Conservation (phyloP, 768 basidiomycete genomes). For the Phylloporus arenicola region DNA sequence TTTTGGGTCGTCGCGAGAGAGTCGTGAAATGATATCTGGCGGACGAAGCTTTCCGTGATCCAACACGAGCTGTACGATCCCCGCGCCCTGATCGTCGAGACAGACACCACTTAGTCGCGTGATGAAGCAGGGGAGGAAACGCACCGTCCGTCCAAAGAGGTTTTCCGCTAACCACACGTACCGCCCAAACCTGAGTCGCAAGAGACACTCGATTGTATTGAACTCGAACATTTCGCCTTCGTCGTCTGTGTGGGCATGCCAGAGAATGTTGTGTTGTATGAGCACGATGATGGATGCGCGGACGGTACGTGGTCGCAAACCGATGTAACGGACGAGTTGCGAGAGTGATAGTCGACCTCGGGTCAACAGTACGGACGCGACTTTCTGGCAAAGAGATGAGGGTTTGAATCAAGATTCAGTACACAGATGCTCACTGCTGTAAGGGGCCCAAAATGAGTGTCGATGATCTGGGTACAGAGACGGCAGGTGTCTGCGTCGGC, state of each 20-base stretch:
- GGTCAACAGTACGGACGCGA: slow-evolving; percentile 68
- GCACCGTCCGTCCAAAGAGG: slow-evolving; percentile 64
- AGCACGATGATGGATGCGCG: slow-evolving; percentile 71
- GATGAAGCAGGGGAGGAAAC: slow-evolving; percentile 21
- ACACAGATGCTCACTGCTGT: slow-evolving; percentile 47
- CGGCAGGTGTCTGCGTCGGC: slow-evolving; percentile 58
- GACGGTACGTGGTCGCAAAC: slow-evolving; percentile 59
- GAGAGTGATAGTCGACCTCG: slow-evolving; percentile 74
- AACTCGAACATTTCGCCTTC: slow-evolving; percentile 76
- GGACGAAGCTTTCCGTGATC: slow-evolving; percentile 83
- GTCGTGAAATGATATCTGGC: slow-evolving; percentile 56
- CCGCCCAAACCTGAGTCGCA: slow-evolving; percentile 76
- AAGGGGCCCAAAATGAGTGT: slow-evolving; percentile 60
- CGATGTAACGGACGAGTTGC: slow-evolving; percentile 65
- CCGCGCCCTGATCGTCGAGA: slow-evolving; percentile 48
- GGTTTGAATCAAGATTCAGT: neutral
- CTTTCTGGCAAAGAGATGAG: slow-evolving; percentile 43
- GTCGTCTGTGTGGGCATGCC: slow-evolving; percentile 73
- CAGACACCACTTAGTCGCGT: neutral
- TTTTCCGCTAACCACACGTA: slow-evolving; percentile 72
- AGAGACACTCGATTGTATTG: slow-evolving; percentile 77
- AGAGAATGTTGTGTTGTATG: slow-evolving; percentile 87
- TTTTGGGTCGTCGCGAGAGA: slow-evolving; percentile 52
- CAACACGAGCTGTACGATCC: slow-evolving; percentile 70
- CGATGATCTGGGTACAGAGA: slow-evolving; percentile 58